These are phyloP conservation scores for Paecilomyces variotii DNA, from an alignment of 2,329 filamentous ascomycete genomes.

Conservation along the genomic window DNA sequence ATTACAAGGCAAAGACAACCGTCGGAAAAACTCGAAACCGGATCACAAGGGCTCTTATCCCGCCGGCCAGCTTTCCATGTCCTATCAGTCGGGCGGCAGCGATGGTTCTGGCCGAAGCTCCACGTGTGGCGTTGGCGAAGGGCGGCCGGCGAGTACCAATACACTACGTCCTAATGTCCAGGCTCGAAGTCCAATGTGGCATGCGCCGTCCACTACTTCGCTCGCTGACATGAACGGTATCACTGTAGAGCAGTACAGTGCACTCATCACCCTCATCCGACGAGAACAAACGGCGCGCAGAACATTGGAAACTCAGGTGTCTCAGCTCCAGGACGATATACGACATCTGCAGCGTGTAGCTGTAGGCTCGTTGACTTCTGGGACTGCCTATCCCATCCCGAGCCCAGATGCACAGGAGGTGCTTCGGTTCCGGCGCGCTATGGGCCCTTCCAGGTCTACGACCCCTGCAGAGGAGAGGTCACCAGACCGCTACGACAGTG, in stretches of 20 bases:
- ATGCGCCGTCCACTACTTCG: constrained; percentile 23
- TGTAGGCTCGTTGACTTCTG: constrained; percentile 21
- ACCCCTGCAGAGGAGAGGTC: background rate
- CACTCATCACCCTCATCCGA: constrained; percentile 37
- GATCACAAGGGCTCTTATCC: constrained; percentile 8
- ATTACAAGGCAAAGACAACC: constrained; percentile 29
- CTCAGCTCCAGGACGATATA: constrained; percentile 34
- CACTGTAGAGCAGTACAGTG: constrained; percentile 41
- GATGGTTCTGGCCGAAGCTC: constrained; percentile 7
- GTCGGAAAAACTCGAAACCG: constrained; percentile 5
- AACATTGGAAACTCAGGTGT: constrained; percentile 37
- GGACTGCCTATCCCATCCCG: constrained; percentile 25
- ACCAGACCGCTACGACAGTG: background rate
- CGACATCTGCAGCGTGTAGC: constrained; percentile 25
- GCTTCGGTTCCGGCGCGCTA: constrained; percentile 17
- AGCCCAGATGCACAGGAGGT: constrained; percentile 24
- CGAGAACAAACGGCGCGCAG: constrained; percentile 40
- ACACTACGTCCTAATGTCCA: constrained; percentile 15
- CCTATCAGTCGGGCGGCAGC: constrained; percentile 5
- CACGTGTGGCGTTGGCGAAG: constrained; percentile 3
- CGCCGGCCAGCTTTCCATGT: constrained; percentile 7
- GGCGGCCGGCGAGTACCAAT: constrained; percentile 21
- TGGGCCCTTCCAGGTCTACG: background rate
- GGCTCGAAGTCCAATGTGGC: constrained; percentile 18
- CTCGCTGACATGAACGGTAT: constrained; percentile 26